phyloP scores from a whole-genome alignment of 2,329 filamentous ascomycete species.

The Lachnellula subtilissima region DNA sequence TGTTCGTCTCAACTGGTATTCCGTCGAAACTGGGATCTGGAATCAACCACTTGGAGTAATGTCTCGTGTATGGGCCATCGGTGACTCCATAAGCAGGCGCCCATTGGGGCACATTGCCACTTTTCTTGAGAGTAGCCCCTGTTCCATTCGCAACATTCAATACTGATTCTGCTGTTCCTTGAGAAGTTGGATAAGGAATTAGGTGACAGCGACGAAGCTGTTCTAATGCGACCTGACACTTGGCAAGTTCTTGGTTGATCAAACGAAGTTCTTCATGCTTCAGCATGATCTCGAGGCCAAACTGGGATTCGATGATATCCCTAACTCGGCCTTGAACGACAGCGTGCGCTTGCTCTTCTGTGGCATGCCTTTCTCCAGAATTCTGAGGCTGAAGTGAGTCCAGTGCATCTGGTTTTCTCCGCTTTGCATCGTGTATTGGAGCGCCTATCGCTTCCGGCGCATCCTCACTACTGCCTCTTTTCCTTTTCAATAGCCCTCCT shows the following conservation, averaged over 20 bases:
- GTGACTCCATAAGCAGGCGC: slow-evolving; percentile 86
- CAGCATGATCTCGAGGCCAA: slow-evolving; percentile 84
- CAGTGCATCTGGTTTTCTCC: slow-evolving; percentile 30
- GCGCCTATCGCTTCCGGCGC: slow-evolving; percentile 6
- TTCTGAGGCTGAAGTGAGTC: not conserved
- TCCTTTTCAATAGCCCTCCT: slow-evolving; percentile 23
- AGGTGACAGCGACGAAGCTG: slow-evolving; percentile 89
- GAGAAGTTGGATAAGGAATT: slow-evolving; percentile 78
- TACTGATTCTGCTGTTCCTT: slow-evolving; percentile 62
- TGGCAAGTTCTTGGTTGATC: slow-evolving; percentile 93
- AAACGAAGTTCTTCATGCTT: slow-evolving; percentile 93
- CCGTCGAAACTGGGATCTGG: slow-evolving; percentile 84
- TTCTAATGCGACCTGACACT: slow-evolving; percentile 89
- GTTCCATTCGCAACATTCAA: slow-evolving; percentile 68
- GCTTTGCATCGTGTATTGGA: slow-evolving; percentile 27
- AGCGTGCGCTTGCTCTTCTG: slow-evolving; percentile 3
- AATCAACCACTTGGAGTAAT: slow-evolving; percentile 94
- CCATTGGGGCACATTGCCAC: slow-evolving; percentile 65
- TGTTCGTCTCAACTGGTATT: slow-evolving; percentile 40
- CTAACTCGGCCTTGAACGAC: slow-evolving; percentile 29
- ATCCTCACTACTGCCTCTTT: slow-evolving; percentile 21
- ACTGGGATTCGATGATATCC: slow-evolving; percentile 67
- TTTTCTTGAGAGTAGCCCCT: slow-evolving; percentile 62
- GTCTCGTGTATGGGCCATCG: slow-evolving; percentile 87
- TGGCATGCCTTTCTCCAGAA: not conserved